Conservation (phyloP, 1,139 yeast genomes). For the Fermentozyma sake region DNA sequence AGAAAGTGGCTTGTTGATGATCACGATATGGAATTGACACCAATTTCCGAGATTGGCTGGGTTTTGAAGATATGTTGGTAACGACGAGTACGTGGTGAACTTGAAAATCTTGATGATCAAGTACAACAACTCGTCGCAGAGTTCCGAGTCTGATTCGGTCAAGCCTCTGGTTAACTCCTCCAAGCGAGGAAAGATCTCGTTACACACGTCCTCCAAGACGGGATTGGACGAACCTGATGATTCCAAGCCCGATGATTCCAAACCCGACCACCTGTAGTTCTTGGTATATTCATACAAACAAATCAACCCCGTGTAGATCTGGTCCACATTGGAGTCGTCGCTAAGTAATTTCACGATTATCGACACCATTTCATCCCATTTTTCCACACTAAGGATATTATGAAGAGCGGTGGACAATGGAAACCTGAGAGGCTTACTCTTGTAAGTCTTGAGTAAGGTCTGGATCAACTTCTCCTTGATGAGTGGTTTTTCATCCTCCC, state of each 20-base stretch:
- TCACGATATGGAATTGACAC: conserved; percentile 59
- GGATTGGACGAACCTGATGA: conserved; percentile 36
- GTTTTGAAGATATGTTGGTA: conserved; percentile 56
- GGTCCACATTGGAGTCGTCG: conserved; percentile 44
- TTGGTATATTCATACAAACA: conserved; percentile 53
- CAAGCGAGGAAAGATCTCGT: conserved; percentile 50
- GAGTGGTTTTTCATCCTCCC: conserved; percentile 44
- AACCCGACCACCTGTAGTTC: conserved; percentile 53
- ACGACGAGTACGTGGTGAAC: conserved; percentile 50
- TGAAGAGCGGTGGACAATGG: conserved; percentile 43
- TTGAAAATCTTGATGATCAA: conserved; percentile 63
- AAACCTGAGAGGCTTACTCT: conserved; percentile 28
- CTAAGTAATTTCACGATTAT: conserved; percentile 37
- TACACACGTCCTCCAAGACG: conserved; percentile 45
- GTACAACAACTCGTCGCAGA: conserved; percentile 56
- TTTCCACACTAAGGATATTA: conserved; percentile 37
- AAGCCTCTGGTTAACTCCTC: conserved; percentile 47
- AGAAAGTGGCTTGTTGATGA: conserved; percentile 45
- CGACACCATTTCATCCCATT: conserved; percentile 42
- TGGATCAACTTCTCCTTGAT: conserved; percentile 52
- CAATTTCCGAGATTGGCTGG: conserved; percentile 52
- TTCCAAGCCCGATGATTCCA: conserved; percentile 42
- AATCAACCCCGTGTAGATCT: conserved; percentile 55
- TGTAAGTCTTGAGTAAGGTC: conserved; percentile 34
- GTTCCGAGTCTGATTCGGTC: conserved; percentile 19